These are phyloP conservation scores for Echites panduratus DNA, from an alignment of 257 asterid species.

Conservation along the genomic window DNA sequence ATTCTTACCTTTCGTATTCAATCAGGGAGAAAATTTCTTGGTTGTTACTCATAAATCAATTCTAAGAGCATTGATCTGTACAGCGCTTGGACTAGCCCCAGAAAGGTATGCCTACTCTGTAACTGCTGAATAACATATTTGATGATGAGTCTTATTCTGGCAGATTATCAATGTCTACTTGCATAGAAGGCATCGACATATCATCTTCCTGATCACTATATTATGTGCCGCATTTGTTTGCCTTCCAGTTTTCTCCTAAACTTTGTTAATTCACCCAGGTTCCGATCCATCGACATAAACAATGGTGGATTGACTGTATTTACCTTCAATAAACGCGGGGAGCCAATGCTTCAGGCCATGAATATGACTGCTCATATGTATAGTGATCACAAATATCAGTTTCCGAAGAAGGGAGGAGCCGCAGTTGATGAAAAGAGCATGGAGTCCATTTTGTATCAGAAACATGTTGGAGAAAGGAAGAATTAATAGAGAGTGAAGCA, in stretches of 20 bases:
- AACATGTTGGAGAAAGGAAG: neutral
- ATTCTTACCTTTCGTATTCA: neutral
- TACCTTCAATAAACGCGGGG: slow-evolving; percentile 53
- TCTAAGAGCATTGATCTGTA: slow-evolving; percentile 77
- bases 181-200: neutral
- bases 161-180: neutral
- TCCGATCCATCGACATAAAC: slow-evolving; percentile 57
- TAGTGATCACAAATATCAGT: slow-evolving; percentile 44
- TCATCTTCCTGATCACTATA: no score
- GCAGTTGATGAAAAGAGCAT: neutral
- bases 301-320: slow-evolving; percentile 74
- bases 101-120: slow-evolving; percentile 41
- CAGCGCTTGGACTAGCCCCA: slow-evolving; percentile 74
- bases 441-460: neutral
- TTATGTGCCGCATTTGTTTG: no score
- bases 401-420: neutral
- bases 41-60: slow-evolving; percentile 79
- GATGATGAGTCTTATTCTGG: neutral
- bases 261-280: slow-evolving; percentile 31
- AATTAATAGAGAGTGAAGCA: no score
- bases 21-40: slow-evolving; percentile 69
- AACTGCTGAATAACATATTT: neutral
- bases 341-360: slow-evolving; percentile 59
- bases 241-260: neutral
- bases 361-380: slow-evolving; percentile 93